Evolutionary conservation across 2,329 filamentous ascomycete species (phyloP).

Genomic region (Bretziella fagacearum): DNA sequence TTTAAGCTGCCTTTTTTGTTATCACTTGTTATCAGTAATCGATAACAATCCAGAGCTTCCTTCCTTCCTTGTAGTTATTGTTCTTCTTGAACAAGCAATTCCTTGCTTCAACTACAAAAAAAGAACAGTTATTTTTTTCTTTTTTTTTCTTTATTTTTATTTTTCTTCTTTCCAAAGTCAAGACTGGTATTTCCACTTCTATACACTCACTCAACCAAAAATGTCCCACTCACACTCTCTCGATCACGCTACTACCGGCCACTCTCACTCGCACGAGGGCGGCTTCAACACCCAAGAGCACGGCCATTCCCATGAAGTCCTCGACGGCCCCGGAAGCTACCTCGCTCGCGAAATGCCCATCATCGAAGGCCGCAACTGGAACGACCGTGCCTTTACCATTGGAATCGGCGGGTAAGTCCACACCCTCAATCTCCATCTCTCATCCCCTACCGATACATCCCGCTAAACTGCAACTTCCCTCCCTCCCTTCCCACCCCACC

Average conservation of each 20-base stretch:
- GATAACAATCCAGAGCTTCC: neutral
- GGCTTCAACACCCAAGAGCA: conserved; percentile 46
- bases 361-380: conserved; percentile 73
- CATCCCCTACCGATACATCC: neutral
- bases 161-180: too few species aligned
- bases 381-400: conserved; percentile 78
- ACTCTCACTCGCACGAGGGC: conserved; percentile 36
- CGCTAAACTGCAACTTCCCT: conserved; percentile 8
- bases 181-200: neutral
- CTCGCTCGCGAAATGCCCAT: conserved; percentile 85
- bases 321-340: conserved; percentile 83
- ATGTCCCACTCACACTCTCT: conserved; percentile 11
- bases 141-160: neutral
- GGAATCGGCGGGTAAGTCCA: conserved; percentile 81
- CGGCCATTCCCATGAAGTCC: conserved; percentile 89
- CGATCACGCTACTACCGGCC: conserved; percentile 15
- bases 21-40: neutral
- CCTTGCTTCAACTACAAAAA: neutral
- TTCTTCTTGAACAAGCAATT: neutral
- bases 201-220: neutral
- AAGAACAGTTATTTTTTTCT: neutral
- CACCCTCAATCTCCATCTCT: neutral
- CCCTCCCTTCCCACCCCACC: neutral
- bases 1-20: too few species aligned
- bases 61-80: neutral